phyloP scores from a whole-genome alignment of 23 red algal genomes.

The Gracilaria caudata region DNA sequence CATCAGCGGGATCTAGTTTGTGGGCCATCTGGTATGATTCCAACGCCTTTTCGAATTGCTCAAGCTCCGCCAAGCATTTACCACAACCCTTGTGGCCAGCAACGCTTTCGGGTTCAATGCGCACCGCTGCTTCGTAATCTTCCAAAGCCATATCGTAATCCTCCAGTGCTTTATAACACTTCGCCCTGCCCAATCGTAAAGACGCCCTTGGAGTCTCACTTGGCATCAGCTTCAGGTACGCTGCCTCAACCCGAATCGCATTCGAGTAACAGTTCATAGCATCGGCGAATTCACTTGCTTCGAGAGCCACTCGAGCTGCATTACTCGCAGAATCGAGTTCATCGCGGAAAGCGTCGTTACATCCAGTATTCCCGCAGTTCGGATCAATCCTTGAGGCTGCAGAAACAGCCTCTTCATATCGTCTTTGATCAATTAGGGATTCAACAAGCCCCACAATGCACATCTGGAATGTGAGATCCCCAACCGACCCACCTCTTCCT shows the following conservation, averaged over 20 bases:
- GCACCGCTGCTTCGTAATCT: conserved; percentile 53
- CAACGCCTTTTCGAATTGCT: conserved; percentile 53
- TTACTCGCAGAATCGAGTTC: conserved; percentile 63
- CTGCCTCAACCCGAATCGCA: conserved; percentile 60
- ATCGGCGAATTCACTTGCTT: conserved; percentile 48
- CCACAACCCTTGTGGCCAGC: conserved; percentile 67
- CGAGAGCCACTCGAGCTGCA: conserved; percentile 43
- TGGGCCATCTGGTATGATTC: conserved; percentile 54
- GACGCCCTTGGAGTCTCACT: conserved; percentile 32
- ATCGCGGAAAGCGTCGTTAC: conserved; percentile 62
- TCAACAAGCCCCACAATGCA: conserved; percentile 73
- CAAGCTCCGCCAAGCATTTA: conserved; percentile 63
- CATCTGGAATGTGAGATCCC: conserved; percentile 60
- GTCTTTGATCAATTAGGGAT: conserved; percentile 69
- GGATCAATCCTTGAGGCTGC: conserved; percentile 47
- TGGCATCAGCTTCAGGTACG: conserved; percentile 40
- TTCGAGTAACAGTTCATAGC: conserved; percentile 73
- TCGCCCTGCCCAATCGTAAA: conserved; percentile 54
- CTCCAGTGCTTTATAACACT: conserved; percentile 69
- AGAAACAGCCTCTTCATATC: conserved; percentile 71
- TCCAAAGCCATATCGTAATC: conserved; percentile 78
- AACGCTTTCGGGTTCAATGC: conserved; percentile 67
- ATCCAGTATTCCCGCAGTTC: conserved; percentile 44
- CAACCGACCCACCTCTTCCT: conserved; percentile 26
- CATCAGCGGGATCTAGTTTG: conserved; percentile 65